Percentiles rank a stretch among this genome's conserved stretches.
Evolutionary conservation across 371 early-diverging fungal genomes (phyloP).

Genomic region (Globomyces sp.): DNA sequence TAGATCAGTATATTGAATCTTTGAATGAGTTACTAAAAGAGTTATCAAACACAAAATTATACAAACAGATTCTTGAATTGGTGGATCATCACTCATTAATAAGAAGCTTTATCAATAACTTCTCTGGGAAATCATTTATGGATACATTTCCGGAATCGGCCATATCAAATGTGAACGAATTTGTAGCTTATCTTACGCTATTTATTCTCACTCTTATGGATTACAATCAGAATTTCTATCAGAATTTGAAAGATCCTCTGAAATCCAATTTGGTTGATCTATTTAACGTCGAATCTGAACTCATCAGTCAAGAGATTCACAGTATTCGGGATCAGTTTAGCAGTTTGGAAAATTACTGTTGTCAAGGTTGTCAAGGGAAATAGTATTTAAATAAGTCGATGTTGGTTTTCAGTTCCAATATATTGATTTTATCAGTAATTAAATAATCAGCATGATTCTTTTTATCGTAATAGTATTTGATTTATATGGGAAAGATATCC

Average conservation of each 20-base stretch:
- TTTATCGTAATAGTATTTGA: too few species aligned
- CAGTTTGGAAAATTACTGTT: too few species aligned
- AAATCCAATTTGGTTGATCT: too few species aligned
- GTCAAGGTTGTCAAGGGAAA: too few species aligned
- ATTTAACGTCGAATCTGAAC: too few species aligned
- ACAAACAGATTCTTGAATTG: neutral
- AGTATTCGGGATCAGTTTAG: too few species aligned
- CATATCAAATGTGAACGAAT: slow-evolving; percentile 23
- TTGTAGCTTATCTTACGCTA: slow-evolving; percentile 26
- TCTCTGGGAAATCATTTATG: neutral
- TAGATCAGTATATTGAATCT: neutral
- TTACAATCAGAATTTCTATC: slow-evolving; percentile 9
- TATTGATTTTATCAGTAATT: too few species aligned
- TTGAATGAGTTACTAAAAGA: slow-evolving; percentile 1
- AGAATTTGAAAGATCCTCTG: neutral
- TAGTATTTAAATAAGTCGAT: too few species aligned
- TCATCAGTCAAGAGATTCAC: too few species aligned
- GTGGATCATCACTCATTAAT: neutral
- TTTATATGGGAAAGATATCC: too few species aligned
- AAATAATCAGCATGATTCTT: too few species aligned
- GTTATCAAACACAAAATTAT: slow-evolving; percentile 1
- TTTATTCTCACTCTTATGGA: slow-evolving; percentile 26
- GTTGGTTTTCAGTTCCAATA: too few species aligned
- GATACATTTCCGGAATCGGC: slow-evolving; percentile 11
- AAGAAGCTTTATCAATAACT: neutral